Percentiles rank a stretch among this genome's conserved stretches.
phyloP scores from a whole-genome alignment of 2,329 filamentous ascomycete genomes.

The Ophiostoma pallidulum region DNA sequence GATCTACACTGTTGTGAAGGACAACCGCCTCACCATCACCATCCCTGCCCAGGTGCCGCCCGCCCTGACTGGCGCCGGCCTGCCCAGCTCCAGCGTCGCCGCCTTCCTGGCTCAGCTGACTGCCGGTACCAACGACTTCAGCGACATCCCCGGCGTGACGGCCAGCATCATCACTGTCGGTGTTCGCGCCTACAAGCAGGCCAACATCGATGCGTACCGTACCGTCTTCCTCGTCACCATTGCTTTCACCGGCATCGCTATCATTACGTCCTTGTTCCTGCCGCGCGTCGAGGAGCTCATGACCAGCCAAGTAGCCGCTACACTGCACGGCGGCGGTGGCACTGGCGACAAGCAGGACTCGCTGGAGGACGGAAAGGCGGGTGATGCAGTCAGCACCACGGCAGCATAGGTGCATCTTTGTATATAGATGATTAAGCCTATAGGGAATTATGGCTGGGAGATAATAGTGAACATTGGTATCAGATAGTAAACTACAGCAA shows the following conservation, averaged over 20 bases:
- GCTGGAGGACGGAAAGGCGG: conserved; percentile 1
- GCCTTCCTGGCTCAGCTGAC: conserved; percentile 27
- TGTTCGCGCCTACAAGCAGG: conserved; percentile 23
- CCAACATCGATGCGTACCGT: conserved; percentile 26
- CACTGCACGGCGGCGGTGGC: conserved; percentile 3
- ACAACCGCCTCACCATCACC: conserved; percentile 24
- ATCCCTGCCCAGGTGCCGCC: conserved; percentile 24
- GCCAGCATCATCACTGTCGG: conserved; percentile 23
- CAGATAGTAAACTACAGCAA: too few species aligned
- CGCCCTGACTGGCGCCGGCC: conserved; percentile 28
- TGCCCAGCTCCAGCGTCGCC: conserved; percentile 26
- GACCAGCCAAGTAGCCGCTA: conserved; percentile 7
- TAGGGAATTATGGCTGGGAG: too few species aligned
- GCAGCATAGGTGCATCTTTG: not conserved
- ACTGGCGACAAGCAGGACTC: not conserved
- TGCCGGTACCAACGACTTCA: conserved; percentile 21
- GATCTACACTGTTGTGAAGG: conserved; percentile 27
- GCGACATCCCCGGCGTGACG: conserved; percentile 24
- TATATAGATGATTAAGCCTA: not conserved
- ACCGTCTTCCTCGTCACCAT: conserved; percentile 28
- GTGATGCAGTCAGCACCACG: not conserved
- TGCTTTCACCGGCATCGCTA: conserved; percentile 25
- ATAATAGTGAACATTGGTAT: too few species aligned
- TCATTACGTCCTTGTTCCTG: conserved; percentile 18
- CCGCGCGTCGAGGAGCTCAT: conserved; percentile 9